Evolutionary conservation across 2,329 filamentous ascomycete genomes (phyloP).

Genomic region (Aspergillus persii): DNA sequence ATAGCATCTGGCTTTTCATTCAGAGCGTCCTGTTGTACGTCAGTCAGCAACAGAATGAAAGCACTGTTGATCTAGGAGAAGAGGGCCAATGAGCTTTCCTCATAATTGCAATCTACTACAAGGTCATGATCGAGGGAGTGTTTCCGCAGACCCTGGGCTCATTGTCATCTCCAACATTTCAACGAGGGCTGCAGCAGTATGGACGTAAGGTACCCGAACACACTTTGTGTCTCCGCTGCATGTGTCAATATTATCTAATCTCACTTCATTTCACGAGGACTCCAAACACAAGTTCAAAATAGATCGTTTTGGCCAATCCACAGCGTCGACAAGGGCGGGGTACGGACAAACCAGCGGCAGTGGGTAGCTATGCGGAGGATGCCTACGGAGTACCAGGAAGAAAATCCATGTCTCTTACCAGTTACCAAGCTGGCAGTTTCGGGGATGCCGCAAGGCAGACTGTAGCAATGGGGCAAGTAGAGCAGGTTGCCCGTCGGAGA

Average conservation of each 20-base stretch:
- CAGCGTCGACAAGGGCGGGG: conserved; percentile 44
- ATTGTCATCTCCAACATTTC: conserved; percentile 61
- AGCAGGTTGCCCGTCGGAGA: conserved; percentile 63
- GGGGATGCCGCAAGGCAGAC: conserved; percentile 72
- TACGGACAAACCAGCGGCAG: conserved; percentile 31
- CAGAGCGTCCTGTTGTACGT: conserved; percentile 72
- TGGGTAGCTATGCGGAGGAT: conserved; percentile 67
- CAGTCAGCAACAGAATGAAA: conserved; percentile 44
- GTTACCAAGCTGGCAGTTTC: conserved; percentile 64
- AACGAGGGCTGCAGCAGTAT: conserved; percentile 64
- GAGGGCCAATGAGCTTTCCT: conserved; percentile 76
- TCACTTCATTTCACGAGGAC: conserved; percentile 62
- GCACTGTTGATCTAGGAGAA: conserved; percentile 75
- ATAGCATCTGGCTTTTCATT: conserved; percentile 68
- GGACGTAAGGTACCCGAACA: conserved; percentile 61
- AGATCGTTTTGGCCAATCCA: conserved; percentile 72
- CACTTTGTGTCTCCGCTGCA: conserved; percentile 1
- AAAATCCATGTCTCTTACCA: conserved; percentile 68
- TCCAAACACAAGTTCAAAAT: conserved; percentile 72
- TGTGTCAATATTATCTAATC: conserved; percentile 60
- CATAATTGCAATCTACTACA: conserved; percentile 66
- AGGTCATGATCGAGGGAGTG: conserved; percentile 58
- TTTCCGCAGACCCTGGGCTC: conserved; percentile 61
- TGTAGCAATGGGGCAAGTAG: conserved; percentile 65
- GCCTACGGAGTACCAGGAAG: conserved; percentile 59